A percentile compares a stretch with the other conserved stretches of the same genome.
Conservation (phyloP, 257 asterid genomes). For the Salvia splendens region DNA sequence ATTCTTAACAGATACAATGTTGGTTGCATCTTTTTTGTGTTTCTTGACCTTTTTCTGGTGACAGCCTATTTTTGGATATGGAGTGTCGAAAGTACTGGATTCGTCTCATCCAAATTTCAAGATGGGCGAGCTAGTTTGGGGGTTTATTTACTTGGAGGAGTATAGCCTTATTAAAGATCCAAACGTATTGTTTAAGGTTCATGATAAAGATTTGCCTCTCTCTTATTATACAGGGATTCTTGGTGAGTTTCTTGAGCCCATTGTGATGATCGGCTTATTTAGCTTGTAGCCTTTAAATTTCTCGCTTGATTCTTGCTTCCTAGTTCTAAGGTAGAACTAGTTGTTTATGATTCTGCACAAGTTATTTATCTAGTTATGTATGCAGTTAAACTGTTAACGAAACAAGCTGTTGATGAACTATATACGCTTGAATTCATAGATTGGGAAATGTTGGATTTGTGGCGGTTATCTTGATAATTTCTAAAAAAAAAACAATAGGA, state of each 20-base stretch:
- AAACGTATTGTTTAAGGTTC: no score
- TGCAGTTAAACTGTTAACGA: neutral
- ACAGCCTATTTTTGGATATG: constrained; percentile 45
- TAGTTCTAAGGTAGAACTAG: neutral
- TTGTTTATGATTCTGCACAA: neutral
- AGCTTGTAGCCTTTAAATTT: no score
- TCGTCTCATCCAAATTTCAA: constrained; percentile 46
- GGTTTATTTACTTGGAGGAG: constrained; percentile 48
- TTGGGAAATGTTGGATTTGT: neutral
- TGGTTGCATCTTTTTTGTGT: neutral
- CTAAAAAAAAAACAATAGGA: no score
- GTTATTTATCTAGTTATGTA: neutral
- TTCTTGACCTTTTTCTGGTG: neutral
- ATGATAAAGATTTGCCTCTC: no score
- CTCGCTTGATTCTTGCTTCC: neutral
- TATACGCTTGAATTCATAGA: no score
- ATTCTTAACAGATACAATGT: no score
- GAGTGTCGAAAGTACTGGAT: constrained; percentile 49
- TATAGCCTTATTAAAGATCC: no score
- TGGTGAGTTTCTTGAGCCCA: no score
- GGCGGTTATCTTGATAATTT: no score
- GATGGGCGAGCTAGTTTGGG: constrained; percentile 52
- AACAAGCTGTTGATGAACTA: neutral
- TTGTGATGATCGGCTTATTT: no score
- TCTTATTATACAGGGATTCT: no score